Conservation (phyloP, 2,329 filamentous ascomycete species). For the Allantophomopsis lycopodina region DNA sequence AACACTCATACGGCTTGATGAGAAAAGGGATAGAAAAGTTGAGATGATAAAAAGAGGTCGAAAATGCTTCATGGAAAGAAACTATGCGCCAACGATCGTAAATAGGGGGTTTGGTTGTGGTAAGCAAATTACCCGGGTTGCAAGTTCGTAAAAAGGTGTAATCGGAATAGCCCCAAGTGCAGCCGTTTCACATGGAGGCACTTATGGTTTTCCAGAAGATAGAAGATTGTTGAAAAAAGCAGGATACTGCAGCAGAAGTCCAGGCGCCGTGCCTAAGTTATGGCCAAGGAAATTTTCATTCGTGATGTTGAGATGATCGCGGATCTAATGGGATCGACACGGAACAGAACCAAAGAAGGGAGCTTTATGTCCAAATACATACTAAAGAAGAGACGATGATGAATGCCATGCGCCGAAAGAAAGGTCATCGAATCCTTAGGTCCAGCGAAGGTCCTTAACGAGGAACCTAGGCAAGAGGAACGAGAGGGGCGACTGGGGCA, state of each 20-base stretch:
- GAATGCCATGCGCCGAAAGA: slow-evolving; percentile 11
- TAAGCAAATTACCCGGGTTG: too few species aligned
- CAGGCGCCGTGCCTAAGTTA: slow-evolving; percentile 6
- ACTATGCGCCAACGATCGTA: too few species aligned
- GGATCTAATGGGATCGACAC: slow-evolving; percentile 8
- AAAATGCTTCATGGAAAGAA: too few species aligned
- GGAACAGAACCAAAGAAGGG: slow-evolving; percentile 12
- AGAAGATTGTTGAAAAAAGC: neutral
- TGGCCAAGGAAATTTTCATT: neutral
- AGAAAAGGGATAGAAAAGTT: too few species aligned
- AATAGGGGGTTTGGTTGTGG: too few species aligned
- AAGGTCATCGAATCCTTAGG: slow-evolving; percentile 19
- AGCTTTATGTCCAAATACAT: slow-evolving; percentile 16
- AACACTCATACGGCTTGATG: too few species aligned
- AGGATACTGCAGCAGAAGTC: slow-evolving; percentile 8
- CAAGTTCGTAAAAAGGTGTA: too few species aligned
- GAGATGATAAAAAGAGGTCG: too few species aligned
- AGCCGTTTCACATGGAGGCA: too few species aligned
- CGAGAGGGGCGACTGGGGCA: slow-evolving; percentile 22
- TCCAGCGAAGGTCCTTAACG: slow-evolving; percentile 10
- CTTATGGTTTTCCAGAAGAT: too few species aligned
- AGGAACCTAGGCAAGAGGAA: slow-evolving; percentile 28
- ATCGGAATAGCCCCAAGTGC: too few species aligned
- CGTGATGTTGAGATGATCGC: slow-evolving; percentile 3
- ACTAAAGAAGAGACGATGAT: slow-evolving; percentile 15